phyloP scores from a whole-genome alignment of 202 grass and related monocot species.

The Alloteropsis angusta region DNA sequence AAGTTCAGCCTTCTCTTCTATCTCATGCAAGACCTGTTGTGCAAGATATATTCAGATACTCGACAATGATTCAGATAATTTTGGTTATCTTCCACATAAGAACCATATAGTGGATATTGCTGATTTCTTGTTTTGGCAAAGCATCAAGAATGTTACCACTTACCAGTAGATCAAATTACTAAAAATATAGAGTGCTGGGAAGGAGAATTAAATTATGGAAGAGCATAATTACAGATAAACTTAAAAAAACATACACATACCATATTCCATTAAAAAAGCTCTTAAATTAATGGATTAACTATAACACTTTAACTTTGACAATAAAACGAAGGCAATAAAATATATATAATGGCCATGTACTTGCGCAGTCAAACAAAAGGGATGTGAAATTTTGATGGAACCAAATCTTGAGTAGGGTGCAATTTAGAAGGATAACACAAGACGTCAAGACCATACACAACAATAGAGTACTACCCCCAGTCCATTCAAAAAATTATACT shows the following conservation, averaged over 20 bases:
- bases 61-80: slow-evolving; percentile 5
- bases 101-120: background rate
- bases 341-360: background rate
- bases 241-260: background rate
- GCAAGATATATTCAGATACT: slow-evolving; percentile 11
- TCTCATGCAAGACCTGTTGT: slow-evolving; percentile 80
- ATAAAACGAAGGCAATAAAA: background rate
- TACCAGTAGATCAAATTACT: background rate
- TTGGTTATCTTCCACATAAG: background rate
- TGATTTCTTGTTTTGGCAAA: background rate
- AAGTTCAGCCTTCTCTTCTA: slow-evolving; percentile 92
- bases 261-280: background rate
- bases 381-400: background rate
- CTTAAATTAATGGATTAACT: background rate
- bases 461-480: background rate
- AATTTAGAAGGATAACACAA: background rate
- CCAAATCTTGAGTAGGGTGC: background rate
- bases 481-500: background rate
- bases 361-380: background rate
- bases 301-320: background rate
- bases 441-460: background rate
- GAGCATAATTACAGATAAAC: background rate
- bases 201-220: background rate
- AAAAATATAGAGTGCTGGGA: background rate
- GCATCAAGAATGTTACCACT: background rate